Base-by-base conservation (phyloP, 208 protist genomes). In the Vickermania ingenoplastis region DNA sequence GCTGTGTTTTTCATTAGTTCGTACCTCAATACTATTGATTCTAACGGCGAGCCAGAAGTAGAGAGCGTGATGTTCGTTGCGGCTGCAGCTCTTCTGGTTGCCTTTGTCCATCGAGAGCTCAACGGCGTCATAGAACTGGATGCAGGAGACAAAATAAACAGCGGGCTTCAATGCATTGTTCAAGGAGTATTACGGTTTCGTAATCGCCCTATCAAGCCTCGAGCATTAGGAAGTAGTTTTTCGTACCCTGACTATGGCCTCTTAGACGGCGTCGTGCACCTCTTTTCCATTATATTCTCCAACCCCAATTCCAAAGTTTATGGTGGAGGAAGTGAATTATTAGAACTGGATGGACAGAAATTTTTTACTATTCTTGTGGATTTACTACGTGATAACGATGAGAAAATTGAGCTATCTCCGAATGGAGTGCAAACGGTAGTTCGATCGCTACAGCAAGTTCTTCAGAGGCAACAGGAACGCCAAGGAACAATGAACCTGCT, bases 161-260 rank as follows among this genome's bases (percentile, higher is more conserved):
- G 63, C 55, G 71, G 67, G 14, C 24, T 77, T 23, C 60, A 41
- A 51, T 51, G 52, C n/a, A 69, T 79, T 50, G 31, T 65, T 26
- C 64, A 74, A 21, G 75, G 62, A 51, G 71, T 79, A 28, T 17
- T 13, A 1, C 53, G 49, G 3, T 13, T 72, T 11, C 41, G 67
- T 0, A 71, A 59, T 11, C 69, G 74, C 11, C 72, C 73, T 22
- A 54, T 89, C 2, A 60, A 71, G 26, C 70, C 75, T 4, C 72
- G 91, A 17, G 69, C 83, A 31, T 59, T 93, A 29, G 91, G 91
- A 0, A 91, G 75, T 55, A 89, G 85, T 36, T 97, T 91, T 61
- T 85, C 86, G 3, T 97, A 87, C 70, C 73, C 86, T 26, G 86
- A 95, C 53, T 83, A 82, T 59, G 91, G 91, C n/a, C 60, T 94